A percentile compares a stretch with the other conserved stretches of the same genome.
phyloP scores from a whole-genome alignment of 2,329 filamentous ascomycete species.

The Pseudocercospora eumusae region DNA sequence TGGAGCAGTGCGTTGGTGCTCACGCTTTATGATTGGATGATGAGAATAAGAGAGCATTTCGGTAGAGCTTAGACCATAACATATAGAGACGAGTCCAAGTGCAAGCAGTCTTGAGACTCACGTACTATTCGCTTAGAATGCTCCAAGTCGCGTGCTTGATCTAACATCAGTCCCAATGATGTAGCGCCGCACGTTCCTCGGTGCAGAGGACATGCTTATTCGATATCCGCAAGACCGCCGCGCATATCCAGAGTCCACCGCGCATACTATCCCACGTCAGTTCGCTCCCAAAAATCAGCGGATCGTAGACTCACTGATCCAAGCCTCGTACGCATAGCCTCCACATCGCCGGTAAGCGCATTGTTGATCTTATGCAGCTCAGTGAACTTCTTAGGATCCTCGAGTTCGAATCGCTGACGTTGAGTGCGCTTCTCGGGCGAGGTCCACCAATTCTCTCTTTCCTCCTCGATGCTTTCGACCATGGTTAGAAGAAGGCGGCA shows the following conservation, averaged over 20 bases:
- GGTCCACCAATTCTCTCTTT: slow-evolving; percentile 27
- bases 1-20: slow-evolving; percentile 32
- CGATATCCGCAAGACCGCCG: slow-evolving; percentile 23
- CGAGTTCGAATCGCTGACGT: slow-evolving; percentile 21
- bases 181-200: too few species aligned
- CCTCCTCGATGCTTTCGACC: slow-evolving; percentile 24
- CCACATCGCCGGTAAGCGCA: slow-evolving; percentile 16
- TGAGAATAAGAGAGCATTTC: neutral
- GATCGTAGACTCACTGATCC: slow-evolving; percentile 3
- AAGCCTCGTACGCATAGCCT: slow-evolving; percentile 25
- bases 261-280: slow-evolving; percentile 14
- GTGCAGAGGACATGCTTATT: slow-evolving; percentile 1
- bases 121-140: neutral
- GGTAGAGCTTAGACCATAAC: neutral
- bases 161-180: too few species aligned
- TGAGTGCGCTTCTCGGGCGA: slow-evolving; percentile 25
- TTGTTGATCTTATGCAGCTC: slow-evolving; percentile 33
- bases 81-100: neutral
- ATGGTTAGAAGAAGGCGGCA: slow-evolving; percentile 21
- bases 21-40: slow-evolving; percentile 25
- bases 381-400: slow-evolving; percentile 24
- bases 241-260: slow-evolving; percentile 30
- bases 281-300: neutral
- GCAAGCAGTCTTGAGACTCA: neutral
- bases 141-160: neutral